Conservation (phyloP, 2,329 filamentous ascomycete genomes). For the Knoxdaviesia capensis region DNA sequence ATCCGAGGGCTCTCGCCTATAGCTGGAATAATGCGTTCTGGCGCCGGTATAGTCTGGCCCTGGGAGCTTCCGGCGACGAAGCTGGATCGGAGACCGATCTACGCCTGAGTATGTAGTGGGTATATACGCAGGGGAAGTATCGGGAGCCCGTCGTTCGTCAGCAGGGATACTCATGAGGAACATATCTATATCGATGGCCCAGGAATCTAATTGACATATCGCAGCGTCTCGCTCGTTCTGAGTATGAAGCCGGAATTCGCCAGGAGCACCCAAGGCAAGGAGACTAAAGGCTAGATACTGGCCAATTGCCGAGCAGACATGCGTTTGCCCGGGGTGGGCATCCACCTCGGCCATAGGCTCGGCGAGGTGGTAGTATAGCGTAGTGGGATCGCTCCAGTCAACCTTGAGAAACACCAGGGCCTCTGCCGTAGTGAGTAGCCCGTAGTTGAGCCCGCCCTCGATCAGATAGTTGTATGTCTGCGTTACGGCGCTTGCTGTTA, state of each 20-base stretch:
- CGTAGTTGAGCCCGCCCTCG: slow-evolving; percentile 19
- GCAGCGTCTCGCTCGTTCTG: neutral
- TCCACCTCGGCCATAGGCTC: slow-evolving; percentile 8
- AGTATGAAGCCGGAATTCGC: neutral
- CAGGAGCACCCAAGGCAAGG: slow-evolving; percentile 7
- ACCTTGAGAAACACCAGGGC: slow-evolving; percentile 21
- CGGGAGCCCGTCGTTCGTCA: too few relatives aligned
- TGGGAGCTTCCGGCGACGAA: too few relatives aligned
- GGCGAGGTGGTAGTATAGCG: slow-evolving; percentile 12
- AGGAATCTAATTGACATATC: neutral
- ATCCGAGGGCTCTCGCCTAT: too few relatives aligned
- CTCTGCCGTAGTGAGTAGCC: slow-evolving; percentile 21
- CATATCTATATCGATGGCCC: too few relatives aligned
- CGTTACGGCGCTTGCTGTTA: slow-evolving; percentile 18
- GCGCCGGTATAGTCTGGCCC: too few relatives aligned
- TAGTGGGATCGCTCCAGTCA: slow-evolving; percentile 9
- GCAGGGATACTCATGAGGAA: too few relatives aligned
- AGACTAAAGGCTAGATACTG: slow-evolving; percentile 13
- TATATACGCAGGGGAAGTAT: too few relatives aligned
- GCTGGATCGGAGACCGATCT: too few relatives aligned
- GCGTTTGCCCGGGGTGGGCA: slow-evolving; percentile 1
- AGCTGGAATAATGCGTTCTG: too few relatives aligned
- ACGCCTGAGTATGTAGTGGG: too few relatives aligned
- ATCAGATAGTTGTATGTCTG: slow-evolving; percentile 31
- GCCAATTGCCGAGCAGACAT: slow-evolving; percentile 8